Conservation (phyloP, 495 filamentous ascomycete species). For the Talaromyces stipitatus region DNA sequence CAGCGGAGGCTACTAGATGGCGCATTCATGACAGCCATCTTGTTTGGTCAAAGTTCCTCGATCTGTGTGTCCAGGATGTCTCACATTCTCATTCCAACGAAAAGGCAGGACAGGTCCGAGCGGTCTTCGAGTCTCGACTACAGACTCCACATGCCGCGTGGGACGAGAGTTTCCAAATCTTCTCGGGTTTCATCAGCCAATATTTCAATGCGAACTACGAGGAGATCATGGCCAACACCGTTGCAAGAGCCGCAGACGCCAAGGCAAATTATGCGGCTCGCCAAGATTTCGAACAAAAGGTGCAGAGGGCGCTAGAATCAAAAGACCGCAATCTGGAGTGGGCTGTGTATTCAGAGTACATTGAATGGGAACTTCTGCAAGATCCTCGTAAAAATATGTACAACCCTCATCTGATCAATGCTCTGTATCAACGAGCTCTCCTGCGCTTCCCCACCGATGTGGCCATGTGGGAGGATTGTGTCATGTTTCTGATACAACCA, state of each 20-base stretch:
- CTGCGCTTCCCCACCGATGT: slow-evolving; percentile 64
- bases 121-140: slow-evolving; percentile 66
- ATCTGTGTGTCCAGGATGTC: slow-evolving; percentile 54
- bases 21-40: slow-evolving; percentile 77
- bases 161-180: slow-evolving; percentile 76
- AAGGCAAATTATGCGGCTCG: slow-evolving; percentile 62
- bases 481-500: slow-evolving; percentile 59
- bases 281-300: slow-evolving; percentile 61
- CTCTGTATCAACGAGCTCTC: slow-evolving; percentile 68
- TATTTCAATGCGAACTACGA: slow-evolving; percentile 74
- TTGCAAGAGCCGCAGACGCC: slow-evolving; percentile 53
- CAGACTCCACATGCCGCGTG: slow-evolving; percentile 75
- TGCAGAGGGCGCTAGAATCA: slow-evolving; percentile 51
- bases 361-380: slow-evolving; percentile 70
- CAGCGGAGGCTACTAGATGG: slow-evolving; percentile 68
- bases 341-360: slow-evolving; percentile 60
- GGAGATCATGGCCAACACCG: slow-evolving; percentile 65
- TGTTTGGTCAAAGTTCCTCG: slow-evolving; percentile 78
- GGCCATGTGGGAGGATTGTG: slow-evolving; percentile 70
- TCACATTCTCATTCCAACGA: slow-evolving; percentile 46
- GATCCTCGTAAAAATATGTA: slow-evolving; percentile 45
- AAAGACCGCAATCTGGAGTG: slow-evolving; percentile 51
- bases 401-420: slow-evolving; percentile 57
- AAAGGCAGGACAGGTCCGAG: slow-evolving; percentile 55
- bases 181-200: slow-evolving; percentile 71